phyloP scores from a whole-genome alignment of 2,329 filamentous ascomycete genomes.

The Fusarium mexicanum region DNA sequence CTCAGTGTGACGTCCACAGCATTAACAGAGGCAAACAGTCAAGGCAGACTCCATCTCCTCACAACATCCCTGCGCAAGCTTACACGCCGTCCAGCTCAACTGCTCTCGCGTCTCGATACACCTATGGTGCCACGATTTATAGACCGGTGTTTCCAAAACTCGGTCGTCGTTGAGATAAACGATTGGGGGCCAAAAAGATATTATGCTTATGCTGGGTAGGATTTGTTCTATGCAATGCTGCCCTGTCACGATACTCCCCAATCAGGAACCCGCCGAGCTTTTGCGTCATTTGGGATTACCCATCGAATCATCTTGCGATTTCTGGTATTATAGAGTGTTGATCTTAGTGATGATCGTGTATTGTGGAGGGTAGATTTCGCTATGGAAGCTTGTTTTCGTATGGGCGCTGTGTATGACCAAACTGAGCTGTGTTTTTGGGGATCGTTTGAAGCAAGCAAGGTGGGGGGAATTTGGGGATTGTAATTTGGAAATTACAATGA shows the following conservation, averaged over 20 bases:
- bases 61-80: conserved; percentile 64
- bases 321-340: neutral
- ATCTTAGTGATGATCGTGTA: neutral
- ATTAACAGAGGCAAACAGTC: neutral
- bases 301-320: neutral
- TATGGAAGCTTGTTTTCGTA: neutral
- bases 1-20: neutral
- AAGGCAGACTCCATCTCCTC: conserved; percentile 23
- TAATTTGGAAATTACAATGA: neutral
- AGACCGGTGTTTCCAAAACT: conserved; percentile 54
- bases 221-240: conserved; percentile 71
- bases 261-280: conserved; percentile 51
- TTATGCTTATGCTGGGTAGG: conserved; percentile 51
- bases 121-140: conserved; percentile 12
- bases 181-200: conserved; percentile 23
- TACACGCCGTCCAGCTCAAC: conserved; percentile 47
- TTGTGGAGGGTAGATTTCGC: neutral
- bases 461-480: neutral
- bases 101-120: neutral
- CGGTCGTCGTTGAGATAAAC: conserved; percentile 32
- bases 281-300: neutral
- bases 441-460: neutral
- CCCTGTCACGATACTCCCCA: conserved; percentile 51
- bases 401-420: neutral
- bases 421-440: neutral